Evolutionary conservation across 2,329 filamentous ascomycete genomes (phyloP).

Genomic region (Paraphaeosphaeria sporulosa): DNA sequence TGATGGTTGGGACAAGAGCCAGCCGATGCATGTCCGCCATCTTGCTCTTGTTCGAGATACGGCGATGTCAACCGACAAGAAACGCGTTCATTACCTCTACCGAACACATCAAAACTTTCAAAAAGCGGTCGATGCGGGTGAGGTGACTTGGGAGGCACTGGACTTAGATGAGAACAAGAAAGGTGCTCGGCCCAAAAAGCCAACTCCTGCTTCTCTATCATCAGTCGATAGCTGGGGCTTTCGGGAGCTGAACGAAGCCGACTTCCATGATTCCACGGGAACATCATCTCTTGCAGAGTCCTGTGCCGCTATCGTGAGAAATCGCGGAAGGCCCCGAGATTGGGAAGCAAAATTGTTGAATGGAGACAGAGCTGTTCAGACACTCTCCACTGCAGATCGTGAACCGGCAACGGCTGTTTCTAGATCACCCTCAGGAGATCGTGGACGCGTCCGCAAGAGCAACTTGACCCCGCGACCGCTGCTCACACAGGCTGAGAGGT

Average conservation of each 20-base stretch:
- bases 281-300: slow-evolving; percentile 37
- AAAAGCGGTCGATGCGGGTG: slow-evolving; percentile 59
- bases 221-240: slow-evolving; percentile 44
- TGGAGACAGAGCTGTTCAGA: slow-evolving; percentile 18
- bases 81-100: slow-evolving; percentile 60
- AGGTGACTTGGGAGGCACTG: slow-evolving; percentile 63
- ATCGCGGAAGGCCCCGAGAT: slow-evolving; percentile 25
- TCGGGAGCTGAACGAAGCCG: slow-evolving; percentile 21
- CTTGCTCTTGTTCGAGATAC: slow-evolving; percentile 64
- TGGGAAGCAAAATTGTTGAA: slow-evolving; percentile 38
- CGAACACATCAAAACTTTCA: slow-evolving; percentile 62
- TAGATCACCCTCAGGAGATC: neutral
- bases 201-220: neutral
- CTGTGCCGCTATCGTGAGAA: slow-evolving; percentile 28
- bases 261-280: slow-evolving; percentile 32
- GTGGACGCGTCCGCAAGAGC: neutral
- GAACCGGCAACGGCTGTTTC: neutral
- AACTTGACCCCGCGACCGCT: slow-evolving; percentile 17
- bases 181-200: slow-evolving; percentile 33
- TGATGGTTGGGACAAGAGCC: slow-evolving; percentile 64
- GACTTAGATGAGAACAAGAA: slow-evolving; percentile 38
- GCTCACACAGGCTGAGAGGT: slow-evolving; percentile 35
- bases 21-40: slow-evolving; percentile 65
- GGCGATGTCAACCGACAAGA: slow-evolving; percentile 54
- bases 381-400: neutral